Conservation (phyloP, 2,329 filamentous ascomycete genomes). For the Coniochaeta hoffmannii region DNA sequence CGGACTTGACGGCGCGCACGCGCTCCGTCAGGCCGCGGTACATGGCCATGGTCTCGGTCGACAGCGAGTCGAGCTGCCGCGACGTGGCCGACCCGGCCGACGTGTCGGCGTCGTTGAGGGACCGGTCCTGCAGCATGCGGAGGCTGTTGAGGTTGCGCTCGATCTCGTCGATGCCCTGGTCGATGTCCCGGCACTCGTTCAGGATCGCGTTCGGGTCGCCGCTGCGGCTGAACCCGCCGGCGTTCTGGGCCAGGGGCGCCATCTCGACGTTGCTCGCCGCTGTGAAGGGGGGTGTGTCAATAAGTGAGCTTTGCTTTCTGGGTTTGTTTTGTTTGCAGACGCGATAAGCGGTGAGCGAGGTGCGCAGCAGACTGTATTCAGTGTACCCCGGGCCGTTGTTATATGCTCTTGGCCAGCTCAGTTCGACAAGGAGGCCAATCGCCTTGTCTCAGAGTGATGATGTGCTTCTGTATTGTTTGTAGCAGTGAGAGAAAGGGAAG, state of each 20-base stretch:
- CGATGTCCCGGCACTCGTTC: conserved; percentile 77
- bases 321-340: not conserved
- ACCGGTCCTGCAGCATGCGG: conserved; percentile 60
- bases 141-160: conserved; percentile 66
- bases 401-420: not conserved
- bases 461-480: not conserved
- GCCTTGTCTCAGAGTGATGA: not conserved
- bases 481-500: conserved; percentile 2
- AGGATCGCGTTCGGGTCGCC: conserved; percentile 68
- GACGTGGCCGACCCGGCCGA: conserved; percentile 57
- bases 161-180: conserved; percentile 67
- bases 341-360: too few relatives aligned
- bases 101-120: conserved; percentile 69
- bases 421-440: not conserved
- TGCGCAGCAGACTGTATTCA: too few relatives aligned
- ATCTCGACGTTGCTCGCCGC: conserved; percentile 58
- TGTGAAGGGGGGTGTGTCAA: not conserved
- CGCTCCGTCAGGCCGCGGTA: conserved; percentile 75
- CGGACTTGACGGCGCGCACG: conserved; percentile 75
- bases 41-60: conserved; percentile 71
- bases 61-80: conserved; percentile 64
- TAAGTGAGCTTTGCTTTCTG: not conserved
- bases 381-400: too few relatives aligned
- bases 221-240: conserved; percentile 34
- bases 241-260: conserved; percentile 53